Percentiles rank a stretch among this genome's conserved stretches.
Evolutionary conservation across 2,329 filamentous ascomycete species (phyloP).

Genomic region (Raffaelea arxii): DNA sequence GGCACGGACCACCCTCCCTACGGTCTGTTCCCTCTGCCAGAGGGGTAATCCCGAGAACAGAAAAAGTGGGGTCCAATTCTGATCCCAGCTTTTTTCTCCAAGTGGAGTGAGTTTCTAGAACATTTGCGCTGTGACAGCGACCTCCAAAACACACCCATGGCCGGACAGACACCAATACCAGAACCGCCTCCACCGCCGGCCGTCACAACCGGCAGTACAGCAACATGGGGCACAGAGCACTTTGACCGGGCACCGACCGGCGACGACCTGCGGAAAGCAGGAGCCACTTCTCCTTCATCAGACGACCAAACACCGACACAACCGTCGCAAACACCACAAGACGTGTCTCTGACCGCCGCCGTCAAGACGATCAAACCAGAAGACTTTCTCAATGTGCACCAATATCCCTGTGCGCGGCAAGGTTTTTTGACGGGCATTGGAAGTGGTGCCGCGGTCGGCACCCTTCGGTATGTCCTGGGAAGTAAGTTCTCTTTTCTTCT

Average conservation of each 20-base stretch:
- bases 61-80: neutral
- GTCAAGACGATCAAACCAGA: conserved; percentile 56
- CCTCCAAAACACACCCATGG: neutral
- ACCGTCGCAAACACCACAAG: neutral
- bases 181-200: conserved; percentile 5
- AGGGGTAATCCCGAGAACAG: neutral
- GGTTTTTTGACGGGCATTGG: conserved; percentile 77
- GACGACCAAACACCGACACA: conserved; percentile 17
- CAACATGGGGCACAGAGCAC: conserved; percentile 14
- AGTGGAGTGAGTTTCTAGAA: neutral
- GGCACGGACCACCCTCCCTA: neutral
- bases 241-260: conserved; percentile 13
- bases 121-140: neutral
- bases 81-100: neutral
- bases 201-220: conserved; percentile 6
- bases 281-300: no score
- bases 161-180: neutral
- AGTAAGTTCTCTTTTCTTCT: no score
- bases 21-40: no score
- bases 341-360: conserved; percentile 44
- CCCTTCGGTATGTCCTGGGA: conserved; percentile 62
- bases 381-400: conserved; percentile 65
- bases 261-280: conserved; percentile 27
- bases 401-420: conserved; percentile 75
- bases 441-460: conserved; percentile 65